Evolutionary conservation across 257 asterid genomes (phyloP), one percentile per base, ranked within the genome.

Genomic region (Coffea eugenioides): DNA sequence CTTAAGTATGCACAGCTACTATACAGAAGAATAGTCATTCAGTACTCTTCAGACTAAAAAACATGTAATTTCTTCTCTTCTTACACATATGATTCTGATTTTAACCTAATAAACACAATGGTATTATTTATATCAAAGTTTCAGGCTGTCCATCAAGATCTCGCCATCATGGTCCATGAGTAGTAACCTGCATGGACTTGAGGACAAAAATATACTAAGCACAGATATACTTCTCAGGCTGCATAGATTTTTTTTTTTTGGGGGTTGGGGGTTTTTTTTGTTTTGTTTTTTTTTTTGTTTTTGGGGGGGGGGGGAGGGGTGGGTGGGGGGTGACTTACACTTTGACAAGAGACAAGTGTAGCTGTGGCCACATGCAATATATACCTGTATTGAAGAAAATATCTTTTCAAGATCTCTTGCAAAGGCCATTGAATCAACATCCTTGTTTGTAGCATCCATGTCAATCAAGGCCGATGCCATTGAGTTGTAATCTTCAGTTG

Each of bases 401-500:
- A 96, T 92, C 84, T 87, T 91, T 81, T 90, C 95, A 76, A 96
- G 84, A 82, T 96, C 98, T 66, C 94, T 90, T 6, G 98, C 97
- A 80, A 96, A 96, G 76, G 97, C 94, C 88, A 80, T 81, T 5
- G 93, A 62, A 79, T 96, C 97, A 62, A 96, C 96, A 80, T 88
- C 85, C 71, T 79, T 85, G 88, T 86, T 86, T 27, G 99, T 96
- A 76, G 98, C 99, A 71, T 98, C 99, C 99, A 96, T 96, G 82
- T 94, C 94, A 77, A 92, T 91, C 86, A 96, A 90, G 65, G 97
- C 92, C 82, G 98, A 89, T 54, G 99, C 97, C 99, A 96, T 96
- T 66, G 95, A 81, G 76, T 84, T 92, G 48, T 96, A 94, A 67
- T 93, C 96, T 89, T 88, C 95, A 65, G 95, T 88, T 75, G 93